These are phyloP conservation scores for Fraxinus anomala DNA, from an alignment of 257 asterid genomes.

Conservation along the genomic window DNA sequence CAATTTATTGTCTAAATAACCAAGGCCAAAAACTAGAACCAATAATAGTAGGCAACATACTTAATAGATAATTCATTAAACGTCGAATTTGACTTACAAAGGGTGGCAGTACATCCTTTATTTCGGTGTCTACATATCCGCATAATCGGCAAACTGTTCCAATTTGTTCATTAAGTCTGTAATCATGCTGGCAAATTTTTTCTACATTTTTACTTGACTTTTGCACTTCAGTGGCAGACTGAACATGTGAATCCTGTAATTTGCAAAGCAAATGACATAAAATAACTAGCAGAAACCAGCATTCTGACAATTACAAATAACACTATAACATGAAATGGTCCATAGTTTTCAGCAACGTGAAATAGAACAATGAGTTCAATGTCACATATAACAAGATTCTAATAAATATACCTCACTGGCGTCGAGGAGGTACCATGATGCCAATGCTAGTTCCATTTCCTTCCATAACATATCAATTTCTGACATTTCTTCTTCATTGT, in stretches of 20 bases:
- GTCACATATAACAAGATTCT: neutral
- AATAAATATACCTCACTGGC: conserved; percentile 59
- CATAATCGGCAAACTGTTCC: conserved; percentile 81
- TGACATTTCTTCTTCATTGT: conserved; percentile 62
- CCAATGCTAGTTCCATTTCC: conserved; percentile 93
- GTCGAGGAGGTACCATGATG: conserved; percentile 79
- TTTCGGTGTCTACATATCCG: conserved; percentile 74
- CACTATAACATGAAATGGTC: neutral
- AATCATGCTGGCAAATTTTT: conserved; percentile 70
- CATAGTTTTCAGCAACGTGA: neutral
- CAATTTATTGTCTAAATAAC: neutral
- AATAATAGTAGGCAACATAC: neutral
- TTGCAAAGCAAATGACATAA: neutral
- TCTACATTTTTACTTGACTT: conserved; percentile 33
- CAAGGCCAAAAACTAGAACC: neutral
- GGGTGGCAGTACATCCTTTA: conserved; percentile 83
- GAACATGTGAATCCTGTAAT: conserved; percentile 47
- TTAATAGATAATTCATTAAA: neutral
- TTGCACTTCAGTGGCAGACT: conserved; percentile 35
- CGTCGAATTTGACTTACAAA: conserved; percentile 58
- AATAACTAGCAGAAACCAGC: neutral
- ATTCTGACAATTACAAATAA: neutral
- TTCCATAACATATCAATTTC: conserved; percentile 91
- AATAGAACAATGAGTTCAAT: neutral
- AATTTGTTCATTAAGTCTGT: conserved; percentile 71